Evolutionary conservation across 2,329 filamentous ascomycete genomes (phyloP), one percentile per base, ranked within the genome.

Genomic region (Macrophomina tecta): DNA sequence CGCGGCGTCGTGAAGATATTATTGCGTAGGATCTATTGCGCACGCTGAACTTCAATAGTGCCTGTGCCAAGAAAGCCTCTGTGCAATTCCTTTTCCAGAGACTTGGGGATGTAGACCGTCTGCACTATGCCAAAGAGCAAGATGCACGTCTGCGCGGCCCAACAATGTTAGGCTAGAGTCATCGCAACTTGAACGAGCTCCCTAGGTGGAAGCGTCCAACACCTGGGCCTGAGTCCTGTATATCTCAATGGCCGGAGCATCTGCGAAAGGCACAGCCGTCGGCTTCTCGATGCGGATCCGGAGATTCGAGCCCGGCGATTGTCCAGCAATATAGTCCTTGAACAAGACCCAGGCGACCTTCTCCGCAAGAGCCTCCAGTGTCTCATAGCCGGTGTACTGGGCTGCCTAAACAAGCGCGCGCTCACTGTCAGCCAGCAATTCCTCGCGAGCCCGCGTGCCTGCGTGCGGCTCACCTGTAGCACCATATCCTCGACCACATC

Each of bases 211-310:
- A 1, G 36, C 11, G 36, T 38, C 1, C 4, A 45, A 40, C 8
- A 60, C 42, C 16, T 67, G 42, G n/a, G 5, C 3, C 46, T 45
- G 65, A 16, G 65, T 68, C 46, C 75, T 70, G 42, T 72, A 72
- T 42, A 90, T 82, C 75, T 92, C 89, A 5, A 93, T 87, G 4
- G 85, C 83, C 0, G 91, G 90, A 11, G 88, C 89, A 70, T 92
- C 90, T 1, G 91, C 91, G 72, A 90, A 86, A 0, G 88, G 85
- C 23, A 93, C 89, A 0, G 91, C 91, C 12, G 89, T 87, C 2
- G 91, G 91, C 79, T 93, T 93, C 77, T 89, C 88, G 62, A 93
- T 79, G 30, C 82, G 81, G 45, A 93, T 83, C 68, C 82, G 85
- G 61, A 93, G 80, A 67, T 82, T 82, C 78, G 85, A 84, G 14